Evolutionary conservation across 768 basidiomycete species (phyloP), one percentile per base, ranked within the genome.

Genomic region (Tulasnella sp.): DNA sequence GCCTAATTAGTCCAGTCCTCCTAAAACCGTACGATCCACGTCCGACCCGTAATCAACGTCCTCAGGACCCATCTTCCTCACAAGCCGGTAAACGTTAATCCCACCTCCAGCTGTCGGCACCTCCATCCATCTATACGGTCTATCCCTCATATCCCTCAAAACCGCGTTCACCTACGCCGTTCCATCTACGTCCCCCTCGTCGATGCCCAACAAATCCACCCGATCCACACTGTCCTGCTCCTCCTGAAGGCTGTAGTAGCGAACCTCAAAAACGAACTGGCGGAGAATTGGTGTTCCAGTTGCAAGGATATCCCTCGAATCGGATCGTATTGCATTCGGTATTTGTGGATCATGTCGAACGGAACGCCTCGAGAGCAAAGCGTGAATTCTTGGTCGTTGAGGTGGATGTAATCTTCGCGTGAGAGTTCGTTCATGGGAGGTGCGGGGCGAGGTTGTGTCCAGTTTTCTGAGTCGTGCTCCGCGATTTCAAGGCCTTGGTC

Each of bases 291-390:
- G 32, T 67, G 71, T 32, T 73, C 39, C 61, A 29, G 20, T 67
- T 67, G 61, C 32, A 67, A n/a, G 13, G 61, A 67, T 32, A 77
- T 46, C 5, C 76, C 77, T 13, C 77, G 67, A 7, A 23, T 37
- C 29, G 77, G 10, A 51, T 70, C 67, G 69, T 70, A 77, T 35
- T 39, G 32, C 26, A 77, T 55, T 4, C 69, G 29, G 77, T 44
- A 77, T n/a, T 71, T 77, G 61, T 37, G 44, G 29, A 77, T 77
- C 77, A 77, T 72, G 69, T 77, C 77, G 77, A 42, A 77, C 26
- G 77, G 77, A 70, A 71, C 77, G 70, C 77, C 77, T 3, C 77
- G 77, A 39, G 42, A 44, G 69, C 77, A 77, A 3, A 77, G 69
- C 15, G 70, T 48, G 32, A 77, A 70, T 18, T 77, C 61, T 42